Evolutionary conservation across 768 basidiomycete genomes (phyloP), one percentile per base, ranked within the genome.

Genomic region (Psilocybe cyanescens): DNA sequence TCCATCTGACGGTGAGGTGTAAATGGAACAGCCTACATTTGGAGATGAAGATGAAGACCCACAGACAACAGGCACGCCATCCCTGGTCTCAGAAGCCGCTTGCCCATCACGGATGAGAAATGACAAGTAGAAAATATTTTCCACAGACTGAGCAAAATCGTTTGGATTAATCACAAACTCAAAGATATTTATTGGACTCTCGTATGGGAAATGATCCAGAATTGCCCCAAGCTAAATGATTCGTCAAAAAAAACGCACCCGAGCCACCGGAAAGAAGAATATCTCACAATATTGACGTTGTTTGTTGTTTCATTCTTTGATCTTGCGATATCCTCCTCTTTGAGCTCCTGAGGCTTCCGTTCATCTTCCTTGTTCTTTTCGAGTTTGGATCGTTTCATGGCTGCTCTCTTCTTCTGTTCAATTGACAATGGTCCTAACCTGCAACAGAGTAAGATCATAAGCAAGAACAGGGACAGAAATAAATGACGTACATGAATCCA

Each of bases 101-200:
- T 86, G 84, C 2, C 91, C 94, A 64, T 96, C 92, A 31, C 91
- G 84, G 49, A 97, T 91, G 63, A 97, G 81, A 77, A 99, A 99
- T 0, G 94, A 94, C 2, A 97, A 81, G 70, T 97, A 95, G 73
- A 99, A 99, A 24, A 97, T 79, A 72, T 99, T 99, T 76, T 99
- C 97, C 12, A 99, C 94, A 0, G 92, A 94, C 71, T 99, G 97
- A 0, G 89, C 91, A 70, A 94, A 99, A 68, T 91, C 88, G 30
- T 89, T 75, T 11, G 97, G 97, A 71, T 99, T 97, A 64, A 97
- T 80, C 56, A 98, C 81, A 69, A 98, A 91, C 62, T 82, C 76
- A 78, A 98, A 98, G 30, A 97, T 74, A 67, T 97, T 97, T 55
- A 92, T 37, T 9, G 51, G 51, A 17, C 44, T 45, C 19, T 48